These are phyloP conservation scores for Hydrangea macrophylla DNA, from an alignment of 148 eudicot species.

Conservation along the genomic window DNA sequence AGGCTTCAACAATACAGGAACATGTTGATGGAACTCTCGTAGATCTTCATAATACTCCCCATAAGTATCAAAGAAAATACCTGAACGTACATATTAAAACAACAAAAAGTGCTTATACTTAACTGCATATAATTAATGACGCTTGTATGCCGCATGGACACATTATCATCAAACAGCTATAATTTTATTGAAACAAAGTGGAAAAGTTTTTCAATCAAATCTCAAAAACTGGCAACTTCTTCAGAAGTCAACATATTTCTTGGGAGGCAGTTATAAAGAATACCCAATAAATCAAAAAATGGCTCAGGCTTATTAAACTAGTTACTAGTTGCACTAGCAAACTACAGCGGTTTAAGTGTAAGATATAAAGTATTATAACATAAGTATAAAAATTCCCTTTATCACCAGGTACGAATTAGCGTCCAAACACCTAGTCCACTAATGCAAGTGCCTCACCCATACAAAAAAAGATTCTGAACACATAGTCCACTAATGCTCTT, in stretches of 20 bases:
- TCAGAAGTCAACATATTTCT: neutral
- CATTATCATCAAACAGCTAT: neutral
- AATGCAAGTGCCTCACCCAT: too few species aligned
- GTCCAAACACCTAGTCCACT: too few species aligned
- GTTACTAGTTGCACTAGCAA: neutral
- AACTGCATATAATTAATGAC: neutral
- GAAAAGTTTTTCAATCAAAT: neutral
- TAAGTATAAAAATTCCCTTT: too few species aligned
- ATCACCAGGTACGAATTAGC: too few species aligned
- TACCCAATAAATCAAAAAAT: neutral
- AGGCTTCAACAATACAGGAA: slow-evolving; percentile 67
- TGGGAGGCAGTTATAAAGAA: neutral
- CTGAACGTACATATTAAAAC: slow-evolving; percentile 39
- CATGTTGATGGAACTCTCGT: slow-evolving; percentile 84
- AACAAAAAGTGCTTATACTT: neutral
- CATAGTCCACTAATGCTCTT: too few species aligned
- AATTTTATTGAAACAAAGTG: neutral
- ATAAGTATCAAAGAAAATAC: slow-evolving; percentile 86
- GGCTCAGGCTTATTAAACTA: neutral
- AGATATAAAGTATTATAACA: too few species aligned
- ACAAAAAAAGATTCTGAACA: too few species aligned
- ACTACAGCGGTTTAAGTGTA: too few species aligned
- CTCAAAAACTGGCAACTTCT: neutral
- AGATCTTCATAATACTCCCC: slow-evolving; percentile 88
- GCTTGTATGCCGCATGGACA: neutral